A percentile compares a stretch with the other conserved stretches of the same genome.
Conservation (phyloP, 805 yeast species). For the Candida yuanshanica region DNA sequence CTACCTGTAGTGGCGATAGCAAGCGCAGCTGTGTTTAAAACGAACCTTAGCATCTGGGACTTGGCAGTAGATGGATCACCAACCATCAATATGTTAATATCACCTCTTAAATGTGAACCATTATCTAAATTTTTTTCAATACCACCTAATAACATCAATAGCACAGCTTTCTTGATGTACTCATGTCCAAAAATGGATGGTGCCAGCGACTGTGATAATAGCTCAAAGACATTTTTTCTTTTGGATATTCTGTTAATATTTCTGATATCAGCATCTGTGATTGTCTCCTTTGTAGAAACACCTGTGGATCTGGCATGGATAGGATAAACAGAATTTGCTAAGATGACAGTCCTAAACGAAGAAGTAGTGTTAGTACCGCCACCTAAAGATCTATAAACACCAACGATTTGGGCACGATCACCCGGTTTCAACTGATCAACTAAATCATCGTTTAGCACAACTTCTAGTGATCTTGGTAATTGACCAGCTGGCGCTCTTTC, state of each 20-base stretch:
- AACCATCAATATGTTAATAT: slow-evolving; percentile 90
- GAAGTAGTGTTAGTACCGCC: slow-evolving; percentile 52
- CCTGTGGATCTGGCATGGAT: slow-evolving; percentile 84
- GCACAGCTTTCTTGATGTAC: slow-evolving; percentile 82
- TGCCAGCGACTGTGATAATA: slow-evolving; percentile 81
- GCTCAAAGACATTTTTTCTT: slow-evolving; percentile 65
- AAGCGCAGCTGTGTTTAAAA: slow-evolving; percentile 86
- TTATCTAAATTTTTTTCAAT: slow-evolving; percentile 88
- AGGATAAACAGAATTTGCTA: slow-evolving; percentile 87
- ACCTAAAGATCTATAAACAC: slow-evolving; percentile 89
- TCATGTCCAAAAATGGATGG: slow-evolving; percentile 96
- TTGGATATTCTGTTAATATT: slow-evolving; percentile 77
- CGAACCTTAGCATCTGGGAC: slow-evolving; percentile 91
- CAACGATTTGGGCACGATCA: slow-evolving; percentile 89
- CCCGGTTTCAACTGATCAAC: slow-evolving; percentile 94
- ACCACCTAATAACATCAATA: slow-evolving; percentile 90
- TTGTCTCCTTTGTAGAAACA: slow-evolving; percentile 60
- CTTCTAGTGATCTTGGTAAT: slow-evolving; percentile 87
- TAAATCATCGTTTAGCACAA: slow-evolving; percentile 89
- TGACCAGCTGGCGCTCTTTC: slow-evolving; percentile 98
- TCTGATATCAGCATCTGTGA: slow-evolving; percentile 79
- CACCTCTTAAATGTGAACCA: slow-evolving; percentile 97
- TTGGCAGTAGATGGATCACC: slow-evolving; percentile 99
- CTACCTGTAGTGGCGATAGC: slow-evolving; percentile 98
- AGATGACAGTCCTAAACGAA: slow-evolving; percentile 73